phyloP scores from a whole-genome alignment of 2,329 filamentous ascomycete genomes.

The Botrytis hyacinthi region DNA sequence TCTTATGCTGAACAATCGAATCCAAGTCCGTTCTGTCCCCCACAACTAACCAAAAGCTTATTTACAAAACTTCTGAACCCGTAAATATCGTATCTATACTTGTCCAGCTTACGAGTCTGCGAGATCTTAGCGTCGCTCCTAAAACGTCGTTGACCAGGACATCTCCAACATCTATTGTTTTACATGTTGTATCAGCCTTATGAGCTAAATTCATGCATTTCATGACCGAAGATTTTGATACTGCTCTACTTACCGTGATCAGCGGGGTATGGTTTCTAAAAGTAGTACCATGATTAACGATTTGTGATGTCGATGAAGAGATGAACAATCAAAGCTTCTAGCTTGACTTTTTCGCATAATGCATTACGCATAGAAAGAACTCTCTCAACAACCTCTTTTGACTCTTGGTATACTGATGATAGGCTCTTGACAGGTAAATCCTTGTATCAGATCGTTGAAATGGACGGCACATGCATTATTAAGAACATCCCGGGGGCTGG shows the following conservation, averaged over 20 bases:
- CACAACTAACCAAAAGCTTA: background rate
- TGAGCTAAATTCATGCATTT: constrained; percentile 17
- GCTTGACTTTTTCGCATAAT: constrained; percentile 1
- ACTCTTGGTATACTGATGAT: background rate
- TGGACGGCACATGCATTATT: background rate
- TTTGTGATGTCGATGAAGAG: constrained; percentile 14
- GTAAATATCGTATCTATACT: background rate
- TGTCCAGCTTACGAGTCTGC: constrained; percentile 1
- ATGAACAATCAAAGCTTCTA: constrained; percentile 11
- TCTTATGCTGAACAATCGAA: constrained; percentile 2
- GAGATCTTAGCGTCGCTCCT: background rate
- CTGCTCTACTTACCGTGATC: background rate
- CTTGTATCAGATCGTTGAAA: constrained; percentile 18
- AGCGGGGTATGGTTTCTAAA: constrained; percentile 6
- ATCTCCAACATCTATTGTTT: constrained; percentile 21
- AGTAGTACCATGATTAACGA: background rate
- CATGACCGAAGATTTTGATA: background rate
- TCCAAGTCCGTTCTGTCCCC: background rate
- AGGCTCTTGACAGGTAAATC: constrained; percentile 9
- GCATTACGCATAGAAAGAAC: background rate
- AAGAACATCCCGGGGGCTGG: background rate
- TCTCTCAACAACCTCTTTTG: background rate
- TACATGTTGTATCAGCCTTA: constrained; percentile 18
- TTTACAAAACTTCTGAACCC: background rate
- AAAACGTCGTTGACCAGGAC: background rate